Evolutionary conservation across 345 rosid genomes (phyloP), one percentile per base, ranked within the genome.

Genomic region (Linum trigynum): DNA sequence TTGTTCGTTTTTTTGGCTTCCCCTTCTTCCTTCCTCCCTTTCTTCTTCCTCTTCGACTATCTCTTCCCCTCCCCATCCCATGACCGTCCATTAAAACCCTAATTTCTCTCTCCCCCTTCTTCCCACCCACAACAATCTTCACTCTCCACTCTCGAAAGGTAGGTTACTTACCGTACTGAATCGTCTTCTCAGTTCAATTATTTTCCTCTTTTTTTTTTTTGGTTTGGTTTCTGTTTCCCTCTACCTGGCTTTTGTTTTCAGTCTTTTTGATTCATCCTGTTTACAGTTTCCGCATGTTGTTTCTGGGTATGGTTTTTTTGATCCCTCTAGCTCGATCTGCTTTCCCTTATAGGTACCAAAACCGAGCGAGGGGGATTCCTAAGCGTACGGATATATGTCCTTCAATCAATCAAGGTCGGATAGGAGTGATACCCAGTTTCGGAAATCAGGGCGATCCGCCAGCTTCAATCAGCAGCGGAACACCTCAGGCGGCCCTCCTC

Each of bases 391-490:
- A 84, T 82, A 65, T 86, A 95, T 95, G 99, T 91, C 99, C 90
- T 83, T 82, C 95, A 89, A 89, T 85, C 99, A 89, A 89, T 60
- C 95, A 55, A 79, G 95, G 89, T 59, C 92, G 67, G 96, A 88
- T 60, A 85, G 81, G 85, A 84, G 74, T 82, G 92, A 84, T 63
- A 41, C 80, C 55, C 97, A 85, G 65, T 76, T 79, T 64, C 83
- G 87, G 51, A 82, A 79, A 81, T 37, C 83, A 63, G 95, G 87
- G 48, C 92, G 98, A 91, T 91, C 85, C 75, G 76, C 82, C 59
- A 68, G 84, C 80, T 83, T 65, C 65, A 76, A 77, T 78, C 90
- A 82, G 67, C 96, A 77, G 76, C 92, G 97, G 85, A 32, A 80
- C 71, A 79, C 85, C 67, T 73, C 95, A 63, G 86, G 32, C 32